Conservation (phyloP, 768 basidiomycete genomes). For the Hypsizygus marmoreus region DNA sequence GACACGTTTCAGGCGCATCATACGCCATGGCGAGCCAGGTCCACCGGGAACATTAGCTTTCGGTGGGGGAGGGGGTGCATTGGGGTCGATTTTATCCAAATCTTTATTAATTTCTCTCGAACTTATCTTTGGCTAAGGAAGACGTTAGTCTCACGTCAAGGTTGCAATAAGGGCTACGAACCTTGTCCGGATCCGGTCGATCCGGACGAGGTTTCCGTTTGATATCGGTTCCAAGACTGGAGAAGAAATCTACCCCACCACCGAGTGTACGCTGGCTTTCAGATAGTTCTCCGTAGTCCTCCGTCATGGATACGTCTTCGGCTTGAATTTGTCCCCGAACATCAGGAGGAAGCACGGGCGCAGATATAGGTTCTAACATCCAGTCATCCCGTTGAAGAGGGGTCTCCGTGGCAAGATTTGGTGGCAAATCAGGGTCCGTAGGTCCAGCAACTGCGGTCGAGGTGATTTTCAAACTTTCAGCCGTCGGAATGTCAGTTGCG, state of each 20-base stretch:
- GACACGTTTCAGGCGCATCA: conserved; percentile 91
- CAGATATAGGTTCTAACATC: conserved; percentile 69
- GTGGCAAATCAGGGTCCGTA: conserved; percentile 50
- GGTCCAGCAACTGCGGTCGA: conserved; percentile 55
- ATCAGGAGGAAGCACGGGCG: conserved; percentile 27
- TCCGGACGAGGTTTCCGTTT: conserved; percentile 62
- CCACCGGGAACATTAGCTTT: conserved; percentile 76
- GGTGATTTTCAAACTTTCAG: conserved; percentile 67
- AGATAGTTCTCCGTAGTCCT: conserved; percentile 62
- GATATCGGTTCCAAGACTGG: conserved; percentile 75
- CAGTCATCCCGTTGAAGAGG: conserved; percentile 77
- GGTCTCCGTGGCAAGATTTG: conserved; percentile 46
- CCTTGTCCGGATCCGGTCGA: conserved; percentile 72
- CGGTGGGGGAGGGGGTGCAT: conserved; percentile 41
- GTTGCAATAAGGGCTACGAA: conserved; percentile 36
- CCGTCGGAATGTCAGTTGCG: conserved; percentile 75
- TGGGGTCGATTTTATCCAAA: conserved; percentile 46
- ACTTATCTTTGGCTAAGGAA: conserved; percentile 57
- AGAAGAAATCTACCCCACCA: conserved; percentile 86
- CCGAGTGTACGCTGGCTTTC: conserved; percentile 46
- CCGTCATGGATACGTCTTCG: conserved; percentile 57
- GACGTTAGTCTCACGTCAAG: background rate
- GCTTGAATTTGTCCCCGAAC: conserved; percentile 22
- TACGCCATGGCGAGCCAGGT: conserved; percentile 94
- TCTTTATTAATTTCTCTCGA: conserved; percentile 64